Evolutionary conservation across 2,329 filamentous ascomycete species (phyloP).

Genomic region (Sclerotinia minor): DNA sequence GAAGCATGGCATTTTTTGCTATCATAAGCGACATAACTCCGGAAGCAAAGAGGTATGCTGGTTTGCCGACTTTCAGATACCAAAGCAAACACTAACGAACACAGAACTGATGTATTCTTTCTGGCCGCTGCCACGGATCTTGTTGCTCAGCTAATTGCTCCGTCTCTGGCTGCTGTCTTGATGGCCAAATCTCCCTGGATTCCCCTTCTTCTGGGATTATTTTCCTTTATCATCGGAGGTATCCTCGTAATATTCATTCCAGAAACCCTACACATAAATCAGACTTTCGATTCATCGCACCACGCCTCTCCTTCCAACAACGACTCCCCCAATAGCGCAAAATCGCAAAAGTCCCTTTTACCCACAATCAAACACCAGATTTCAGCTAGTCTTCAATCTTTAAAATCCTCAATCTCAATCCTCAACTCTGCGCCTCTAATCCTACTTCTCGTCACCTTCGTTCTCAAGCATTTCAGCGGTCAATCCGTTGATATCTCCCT

Average conservation of each 20-base stretch:
- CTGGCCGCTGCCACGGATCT: conserved; percentile 38
- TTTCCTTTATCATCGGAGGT: conserved; percentile 27
- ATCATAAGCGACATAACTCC: conserved; percentile 44
- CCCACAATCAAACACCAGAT: conserved; percentile 24
- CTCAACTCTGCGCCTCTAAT: conserved; percentile 36
- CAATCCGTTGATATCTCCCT: conserved; percentile 30
- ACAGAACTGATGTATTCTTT: conserved; percentile 44
- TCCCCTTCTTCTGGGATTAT: conserved; percentile 31
- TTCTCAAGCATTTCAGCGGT: conserved; percentile 27
- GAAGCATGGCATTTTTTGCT: conserved; percentile 41
- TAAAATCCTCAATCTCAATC: conserved; percentile 28
- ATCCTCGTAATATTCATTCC: conserved; percentile 38
- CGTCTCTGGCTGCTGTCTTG: conserved; percentile 43
- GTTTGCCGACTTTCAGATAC: neutral
- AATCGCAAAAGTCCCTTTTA: neutral
- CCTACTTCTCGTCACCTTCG: conserved; percentile 38
- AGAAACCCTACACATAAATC: conserved; percentile 37
- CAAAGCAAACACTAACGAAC: conserved; percentile 2
- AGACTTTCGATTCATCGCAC: conserved; percentile 4
- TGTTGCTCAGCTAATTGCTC: conserved; percentile 43
- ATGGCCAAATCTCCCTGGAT: conserved; percentile 41
- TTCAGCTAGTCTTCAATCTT: neutral
- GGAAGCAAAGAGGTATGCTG: conserved; percentile 42
- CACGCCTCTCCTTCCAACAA: conserved; percentile 22
- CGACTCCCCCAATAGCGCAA: neutral